These are phyloP conservation scores for Barnettozyma vustinii DNA, from an alignment of 805 yeast genomes.

Conservation along the genomic window DNA sequence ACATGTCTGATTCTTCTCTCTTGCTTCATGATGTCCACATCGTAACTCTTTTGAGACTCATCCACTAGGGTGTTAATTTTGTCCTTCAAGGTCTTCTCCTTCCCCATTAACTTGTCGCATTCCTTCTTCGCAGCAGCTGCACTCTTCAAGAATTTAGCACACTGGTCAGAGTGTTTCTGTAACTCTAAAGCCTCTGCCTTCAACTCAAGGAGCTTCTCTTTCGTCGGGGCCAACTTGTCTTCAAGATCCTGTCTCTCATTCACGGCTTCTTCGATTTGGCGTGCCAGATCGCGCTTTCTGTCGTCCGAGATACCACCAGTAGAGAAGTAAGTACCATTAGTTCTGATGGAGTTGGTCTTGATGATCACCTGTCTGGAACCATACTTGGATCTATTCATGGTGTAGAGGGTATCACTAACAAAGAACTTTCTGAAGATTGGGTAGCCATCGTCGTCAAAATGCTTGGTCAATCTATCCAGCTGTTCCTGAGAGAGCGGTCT, in stretches of 20 bases:
- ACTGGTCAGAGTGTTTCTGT: not conserved
- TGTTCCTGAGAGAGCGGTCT: slow-evolving; percentile 38
- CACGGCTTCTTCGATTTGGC: slow-evolving; percentile 14
- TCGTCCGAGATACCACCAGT: slow-evolving; percentile 21
- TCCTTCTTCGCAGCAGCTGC: slow-evolving; percentile 12
- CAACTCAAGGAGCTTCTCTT: not conserved
- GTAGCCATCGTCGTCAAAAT: slow-evolving; percentile 29
- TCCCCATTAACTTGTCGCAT: slow-evolving; percentile 21
- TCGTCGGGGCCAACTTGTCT: slow-evolving; percentile 5
- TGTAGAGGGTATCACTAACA: slow-evolving; percentile 50
- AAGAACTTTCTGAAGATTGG: slow-evolving; percentile 51
- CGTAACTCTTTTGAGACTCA: slow-evolving; percentile 38
- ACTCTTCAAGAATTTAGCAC: slow-evolving; percentile 7
- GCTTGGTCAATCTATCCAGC: slow-evolving; percentile 32
- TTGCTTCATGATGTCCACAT: slow-evolving; percentile 30
- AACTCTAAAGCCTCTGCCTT: not conserved
- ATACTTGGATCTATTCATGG: slow-evolving; percentile 52
- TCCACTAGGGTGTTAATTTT: slow-evolving; percentile 29
- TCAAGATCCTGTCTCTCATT: slow-evolving; percentile 11
- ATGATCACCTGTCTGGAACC: slow-evolving; percentile 47
- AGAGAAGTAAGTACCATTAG: slow-evolving; percentile 10
- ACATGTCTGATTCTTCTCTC: slow-evolving; percentile 25
- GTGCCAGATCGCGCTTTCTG: slow-evolving; percentile 9
- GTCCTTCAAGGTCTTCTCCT: slow-evolving; percentile 26
- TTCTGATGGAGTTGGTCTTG: slow-evolving; percentile 12